phyloP scores from a whole-genome alignment of 2,329 filamentous ascomycete species.

The Aspergillus nomiae region DNA sequence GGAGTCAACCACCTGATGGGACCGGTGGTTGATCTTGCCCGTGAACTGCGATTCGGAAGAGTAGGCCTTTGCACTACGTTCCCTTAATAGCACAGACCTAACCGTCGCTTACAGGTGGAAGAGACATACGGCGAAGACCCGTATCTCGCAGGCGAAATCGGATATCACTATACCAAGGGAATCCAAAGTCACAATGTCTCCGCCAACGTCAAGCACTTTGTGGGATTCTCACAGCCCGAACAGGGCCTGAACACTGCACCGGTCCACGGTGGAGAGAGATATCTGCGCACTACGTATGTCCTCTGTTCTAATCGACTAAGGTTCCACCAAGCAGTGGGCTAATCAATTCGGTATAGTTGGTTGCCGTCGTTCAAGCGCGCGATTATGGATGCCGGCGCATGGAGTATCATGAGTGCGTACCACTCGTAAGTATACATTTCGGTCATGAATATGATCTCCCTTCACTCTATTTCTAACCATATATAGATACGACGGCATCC shows the following conservation, averaged over 20 bases:
- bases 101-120: constrained; percentile 51
- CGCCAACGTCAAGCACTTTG: constrained; percentile 76
- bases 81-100: neutral
- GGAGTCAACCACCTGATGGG: constrained; percentile 75
- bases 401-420: constrained; percentile 73
- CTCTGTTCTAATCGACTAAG: accelerated
- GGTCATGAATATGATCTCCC: neutral
- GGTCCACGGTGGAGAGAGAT: constrained; percentile 58
- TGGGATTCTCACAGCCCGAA: constrained; percentile 68
- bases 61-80: constrained; percentile 32
- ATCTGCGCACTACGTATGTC: constrained; percentile 59
- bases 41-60: constrained; percentile 70
- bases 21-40: constrained; percentile 69
- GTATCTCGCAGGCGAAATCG: constrained; percentile 68
- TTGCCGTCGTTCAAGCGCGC: constrained; percentile 67
- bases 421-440: constrained; percentile 51
- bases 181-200: constrained; percentile 67
- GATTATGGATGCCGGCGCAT: constrained; percentile 70
- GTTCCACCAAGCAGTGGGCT: neutral
- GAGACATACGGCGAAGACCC: constrained; percentile 73
- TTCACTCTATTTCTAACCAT: neutral
- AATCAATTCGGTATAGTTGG: constrained; percentile 25
- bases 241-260: constrained; percentile 71
- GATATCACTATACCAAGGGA: constrained; percentile 61
- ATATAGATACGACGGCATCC: constrained; percentile 67